Evolutionary conservation across 1,139 yeast genomes (phyloP), one percentile per base, ranked within the genome.

Genomic region (Yamadazyma friedrichii): DNA sequence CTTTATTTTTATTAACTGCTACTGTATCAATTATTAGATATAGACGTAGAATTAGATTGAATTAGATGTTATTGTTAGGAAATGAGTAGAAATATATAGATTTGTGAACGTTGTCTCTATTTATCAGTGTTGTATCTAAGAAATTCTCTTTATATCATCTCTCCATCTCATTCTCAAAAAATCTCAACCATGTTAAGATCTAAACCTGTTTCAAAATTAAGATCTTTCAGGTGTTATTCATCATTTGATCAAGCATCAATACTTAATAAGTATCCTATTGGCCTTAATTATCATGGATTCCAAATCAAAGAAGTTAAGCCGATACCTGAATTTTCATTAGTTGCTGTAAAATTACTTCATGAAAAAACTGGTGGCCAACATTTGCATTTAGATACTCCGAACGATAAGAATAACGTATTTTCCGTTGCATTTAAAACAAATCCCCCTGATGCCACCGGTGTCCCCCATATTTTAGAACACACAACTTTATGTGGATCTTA

Each of bases 391-490:
- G 95, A 85, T 50, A 70, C 93, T 39, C 58, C 65, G 1, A 79
- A 82, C 44, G 96, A 91, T 56, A 71, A 72, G 43, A 91, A 89
- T 58, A 88, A 88, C 56, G 97, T 89, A 13, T 93, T 93, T 60
- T 82, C 93, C 49, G 78, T 94, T 39, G 93, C 88, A 0, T 91
- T 93, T 68, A 88, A 88, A 62, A 93, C 99, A 0, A 87, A 89
- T 53, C 96, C 98, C 0, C 96, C 97, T 0, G 85, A 94, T 59
- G 73, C 80, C 28, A 87, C 96, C 2, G 99, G 99, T 11, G 88
- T 93, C 3, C 98, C 99, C 6, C 98, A 93, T 62, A 91, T 93
- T 44, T 65, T 93, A 45, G 98, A 93, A 59, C 98, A 93, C 59
- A 91, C 97, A 8, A 89, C 98, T 1, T 68, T 93, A 31, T 93